phyloP scores from a whole-genome alignment of 345 rosid genomes.

The Eutrema heterophyllum region DNA sequence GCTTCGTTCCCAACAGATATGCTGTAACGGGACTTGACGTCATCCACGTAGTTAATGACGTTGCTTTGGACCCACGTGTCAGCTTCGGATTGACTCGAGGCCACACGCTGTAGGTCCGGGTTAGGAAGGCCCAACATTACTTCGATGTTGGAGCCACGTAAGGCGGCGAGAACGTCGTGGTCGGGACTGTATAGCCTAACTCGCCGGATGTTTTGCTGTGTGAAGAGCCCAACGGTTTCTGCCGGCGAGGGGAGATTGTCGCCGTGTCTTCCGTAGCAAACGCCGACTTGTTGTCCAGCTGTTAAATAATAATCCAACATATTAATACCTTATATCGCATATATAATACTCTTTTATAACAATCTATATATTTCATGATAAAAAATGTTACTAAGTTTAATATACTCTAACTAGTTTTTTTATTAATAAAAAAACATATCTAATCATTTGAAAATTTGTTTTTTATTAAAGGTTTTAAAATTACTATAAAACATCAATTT shows the following conservation, averaged over 20 bases:
- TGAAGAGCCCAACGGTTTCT: conserved; percentile 20
- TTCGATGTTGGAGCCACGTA: conserved; percentile 47
- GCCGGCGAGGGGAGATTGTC: conserved; percentile 24
- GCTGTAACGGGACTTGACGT: conserved; percentile 43
- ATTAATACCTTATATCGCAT: background rate
- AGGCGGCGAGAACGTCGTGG: conserved; percentile 37
- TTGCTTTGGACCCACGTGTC: conserved; percentile 44
- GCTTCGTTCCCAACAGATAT: conserved; percentile 64
- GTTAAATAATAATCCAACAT: background rate
- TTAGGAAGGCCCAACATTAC: conserved; percentile 50
- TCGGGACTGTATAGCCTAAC: conserved; percentile 35
- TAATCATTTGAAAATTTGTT: no score
- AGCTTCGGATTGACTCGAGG: conserved; percentile 43
- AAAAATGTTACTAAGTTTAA: no score
- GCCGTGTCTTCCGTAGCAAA: conserved; percentile 33
- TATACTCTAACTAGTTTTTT: no score
- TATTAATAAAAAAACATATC: no score
- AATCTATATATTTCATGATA: no score
- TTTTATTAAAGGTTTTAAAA: no score
- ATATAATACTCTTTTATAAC: no score
- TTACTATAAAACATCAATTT: no score
- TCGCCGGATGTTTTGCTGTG: conserved; percentile 20
- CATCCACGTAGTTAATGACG: conserved; percentile 24
- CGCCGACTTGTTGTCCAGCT: conserved; percentile 38
- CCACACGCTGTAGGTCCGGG: conserved; percentile 22